These are phyloP conservation scores for Solanum ossicruentum DNA, from an alignment of 257 asterid species.

Conservation along the genomic window DNA sequence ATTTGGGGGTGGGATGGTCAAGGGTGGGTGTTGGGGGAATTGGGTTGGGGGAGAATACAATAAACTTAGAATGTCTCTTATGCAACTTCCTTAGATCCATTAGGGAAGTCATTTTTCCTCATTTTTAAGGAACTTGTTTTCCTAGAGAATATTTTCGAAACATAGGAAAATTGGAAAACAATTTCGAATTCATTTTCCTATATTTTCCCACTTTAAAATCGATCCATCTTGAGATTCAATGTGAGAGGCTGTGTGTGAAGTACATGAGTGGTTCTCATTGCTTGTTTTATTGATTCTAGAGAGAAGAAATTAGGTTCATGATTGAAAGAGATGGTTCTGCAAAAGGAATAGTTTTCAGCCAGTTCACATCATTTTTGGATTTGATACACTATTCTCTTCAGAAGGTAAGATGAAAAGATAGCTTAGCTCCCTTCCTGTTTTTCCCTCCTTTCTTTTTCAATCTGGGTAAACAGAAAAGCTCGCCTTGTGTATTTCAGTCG, in stretches of 20 bases:
- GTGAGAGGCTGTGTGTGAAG: background rate
- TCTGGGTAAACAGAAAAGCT: background rate
- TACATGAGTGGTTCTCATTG: background rate
- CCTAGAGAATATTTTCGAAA: too few relatives aligned
- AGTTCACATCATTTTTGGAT: constrained; percentile 83
- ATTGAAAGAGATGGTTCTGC: constrained; percentile 97
- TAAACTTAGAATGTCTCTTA: too few relatives aligned
- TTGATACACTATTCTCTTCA: constrained; percentile 74
- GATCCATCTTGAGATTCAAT: background rate
- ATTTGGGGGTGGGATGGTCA: too few relatives aligned
- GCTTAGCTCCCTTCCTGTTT: background rate
- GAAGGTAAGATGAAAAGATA: constrained; percentile 35
- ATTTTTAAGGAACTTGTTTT: too few relatives aligned
- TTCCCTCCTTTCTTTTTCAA: background rate
- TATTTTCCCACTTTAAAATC: too few relatives aligned
- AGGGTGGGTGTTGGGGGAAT: too few relatives aligned
- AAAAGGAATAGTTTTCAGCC: constrained; percentile 94
- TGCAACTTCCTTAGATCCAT: too few relatives aligned
- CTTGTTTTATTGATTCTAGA: constrained; percentile 31
- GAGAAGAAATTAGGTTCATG: constrained; percentile 89
- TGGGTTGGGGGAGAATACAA: too few relatives aligned
- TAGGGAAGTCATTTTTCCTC: too few relatives aligned
- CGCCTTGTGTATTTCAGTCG: constrained; percentile 28
- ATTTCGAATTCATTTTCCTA: too few relatives aligned
- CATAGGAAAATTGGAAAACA: too few relatives aligned